phyloP scores from a whole-genome alignment of 495 filamentous ascomycete genomes.

The Penicillium subrubescens region DNA sequence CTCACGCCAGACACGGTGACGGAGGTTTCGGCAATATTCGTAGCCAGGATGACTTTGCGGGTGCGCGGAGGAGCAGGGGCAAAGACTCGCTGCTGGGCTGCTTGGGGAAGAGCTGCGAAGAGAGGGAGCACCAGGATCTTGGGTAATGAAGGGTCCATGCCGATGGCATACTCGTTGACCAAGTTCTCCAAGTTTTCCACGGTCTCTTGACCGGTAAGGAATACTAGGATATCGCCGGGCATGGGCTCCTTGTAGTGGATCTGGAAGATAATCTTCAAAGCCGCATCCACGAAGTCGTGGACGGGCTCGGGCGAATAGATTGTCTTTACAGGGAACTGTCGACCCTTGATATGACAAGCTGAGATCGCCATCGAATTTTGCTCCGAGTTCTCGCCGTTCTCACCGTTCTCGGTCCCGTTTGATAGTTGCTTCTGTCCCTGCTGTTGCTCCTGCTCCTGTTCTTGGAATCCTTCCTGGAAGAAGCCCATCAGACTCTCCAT shows the following conservation, averaged over 20 bases:
- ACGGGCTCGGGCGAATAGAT: slow-evolving; percentile 77
- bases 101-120: slow-evolving; percentile 72
- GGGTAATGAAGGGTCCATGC: slow-evolving; percentile 72
- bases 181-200: slow-evolving; percentile 81
- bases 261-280: slow-evolving; percentile 83
- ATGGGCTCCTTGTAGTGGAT: slow-evolving; percentile 86
- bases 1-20: slow-evolving; percentile 93
- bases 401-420: slow-evolving; percentile 10
- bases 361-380: slow-evolving; percentile 37
- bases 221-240: slow-evolving; percentile 91
- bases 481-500: slow-evolving; percentile 75
- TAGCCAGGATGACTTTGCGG: slow-evolving; percentile 87
- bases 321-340: slow-evolving; percentile 83
- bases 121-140: slow-evolving; percentile 72
- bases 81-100: slow-evolving; percentile 84
- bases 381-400: slow-evolving; percentile 11
- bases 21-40: slow-evolving; percentile 98
- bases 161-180: slow-evolving; percentile 74
- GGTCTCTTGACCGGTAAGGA: slow-evolving; percentile 91
- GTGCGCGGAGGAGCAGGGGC: slow-evolving; percentile 71
- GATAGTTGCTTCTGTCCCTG: slow-evolving; percentile 19
- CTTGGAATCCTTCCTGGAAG: slow-evolving; percentile 57
- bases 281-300: slow-evolving; percentile 78
- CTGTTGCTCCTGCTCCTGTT: slow-evolving; percentile 12
- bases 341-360: slow-evolving; percentile 77